phyloP scores from a whole-genome alignment of 1,284 basidiomycete genomes.

The Takashimella tepidaria region DNA sequence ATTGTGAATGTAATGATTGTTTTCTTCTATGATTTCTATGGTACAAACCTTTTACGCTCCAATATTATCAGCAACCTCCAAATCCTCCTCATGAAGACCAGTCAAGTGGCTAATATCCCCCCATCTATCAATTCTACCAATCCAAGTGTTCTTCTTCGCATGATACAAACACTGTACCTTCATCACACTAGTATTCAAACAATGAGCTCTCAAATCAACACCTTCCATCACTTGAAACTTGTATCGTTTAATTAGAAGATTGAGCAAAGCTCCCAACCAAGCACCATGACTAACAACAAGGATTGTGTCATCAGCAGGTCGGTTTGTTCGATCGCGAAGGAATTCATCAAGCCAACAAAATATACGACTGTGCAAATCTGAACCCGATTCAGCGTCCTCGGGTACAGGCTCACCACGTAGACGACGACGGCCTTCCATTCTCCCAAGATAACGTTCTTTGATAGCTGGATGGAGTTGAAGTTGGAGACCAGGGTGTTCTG shows the following conservation, averaged over 20 bases:
- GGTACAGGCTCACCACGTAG: conserved; percentile 23
- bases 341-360: conserved; percentile 15
- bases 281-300: conserved; percentile 43
- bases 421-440: conserved; percentile 29
- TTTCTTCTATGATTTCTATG: too few species aligned
- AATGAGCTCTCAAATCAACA: conserved; percentile 18
- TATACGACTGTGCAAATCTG: conserved; percentile 17
- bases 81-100: conserved; percentile 12
- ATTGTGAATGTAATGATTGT: too few species aligned
- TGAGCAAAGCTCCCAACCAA: conserved; percentile 27
- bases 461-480: conserved; percentile 21
- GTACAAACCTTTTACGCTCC: background rate
- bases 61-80: conserved; percentile 19
- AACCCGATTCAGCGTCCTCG: conserved; percentile 24
- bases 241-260: conserved; percentile 17
- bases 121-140: conserved; percentile 23
- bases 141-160: conserved; percentile 12
- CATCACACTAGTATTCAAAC: conserved; percentile 35
- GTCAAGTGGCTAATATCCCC: conserved; percentile 27
- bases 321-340: background rate
- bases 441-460: conserved; percentile 33
- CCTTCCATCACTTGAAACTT: conserved; percentile 5
- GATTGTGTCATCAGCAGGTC: conserved; percentile 12
- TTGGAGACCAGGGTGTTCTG: conserved; percentile 17
- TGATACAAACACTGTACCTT: conserved; percentile 16